Conservation (phyloP, 495 filamentous ascomycete species). For the Tuber microsphaerosporum region DNA sequence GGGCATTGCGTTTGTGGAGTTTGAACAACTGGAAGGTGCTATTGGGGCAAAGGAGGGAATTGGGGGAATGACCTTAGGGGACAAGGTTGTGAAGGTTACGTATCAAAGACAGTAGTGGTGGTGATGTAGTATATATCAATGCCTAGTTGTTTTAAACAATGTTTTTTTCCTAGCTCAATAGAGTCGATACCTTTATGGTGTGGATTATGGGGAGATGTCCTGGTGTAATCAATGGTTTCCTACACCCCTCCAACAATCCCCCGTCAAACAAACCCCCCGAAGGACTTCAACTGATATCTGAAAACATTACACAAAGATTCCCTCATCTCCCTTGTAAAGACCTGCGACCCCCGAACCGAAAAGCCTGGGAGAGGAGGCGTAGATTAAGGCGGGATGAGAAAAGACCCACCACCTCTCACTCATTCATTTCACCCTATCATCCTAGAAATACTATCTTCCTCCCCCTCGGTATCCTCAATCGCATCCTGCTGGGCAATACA, state of each 20-base stretch:
- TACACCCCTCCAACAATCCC: neutral
- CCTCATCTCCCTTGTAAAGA: neutral
- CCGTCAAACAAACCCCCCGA: neutral
- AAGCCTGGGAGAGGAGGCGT: neutral
- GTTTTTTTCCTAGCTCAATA: neutral
- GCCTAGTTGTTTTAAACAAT: neutral
- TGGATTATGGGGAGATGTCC: neutral
- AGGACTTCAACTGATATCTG: neutral
- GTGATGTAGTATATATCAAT: neutral
- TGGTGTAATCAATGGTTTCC: neutral
- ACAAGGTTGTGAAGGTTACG: conserved; percentile 66
- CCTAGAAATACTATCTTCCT: conserved; percentile 37
- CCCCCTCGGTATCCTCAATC: conserved; percentile 40
- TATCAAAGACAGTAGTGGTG: conserved; percentile 73
- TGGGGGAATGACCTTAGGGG: conserved; percentile 77
- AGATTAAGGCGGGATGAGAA: neutral
- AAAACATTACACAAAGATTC: neutral
- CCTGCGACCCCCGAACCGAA: neutral
- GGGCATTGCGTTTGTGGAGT: conserved; percentile 95
- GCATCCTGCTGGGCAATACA: conserved; percentile 56
- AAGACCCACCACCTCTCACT: neutral
- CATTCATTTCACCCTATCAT: conserved; percentile 20
- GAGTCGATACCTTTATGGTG: neutral
- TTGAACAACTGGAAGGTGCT: conserved; percentile 78
- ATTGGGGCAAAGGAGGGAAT: conserved; percentile 94